Conservation (phyloP, 176 grass and related monocot species). For the Miscanthus lutarioriparius region DNA sequence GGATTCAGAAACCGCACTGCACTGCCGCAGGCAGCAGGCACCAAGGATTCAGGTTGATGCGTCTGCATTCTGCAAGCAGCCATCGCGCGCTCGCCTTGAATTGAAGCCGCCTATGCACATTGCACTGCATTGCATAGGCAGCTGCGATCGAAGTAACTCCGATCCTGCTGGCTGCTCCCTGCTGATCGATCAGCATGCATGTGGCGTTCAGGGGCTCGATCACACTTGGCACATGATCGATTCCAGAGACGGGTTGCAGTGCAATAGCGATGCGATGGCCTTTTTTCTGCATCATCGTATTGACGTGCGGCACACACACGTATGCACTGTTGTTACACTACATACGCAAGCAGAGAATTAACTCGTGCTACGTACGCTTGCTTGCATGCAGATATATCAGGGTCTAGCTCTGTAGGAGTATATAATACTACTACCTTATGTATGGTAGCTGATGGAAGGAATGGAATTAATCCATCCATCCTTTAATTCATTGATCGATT, state of each 20-base stretch:
- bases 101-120: too few species aligned
- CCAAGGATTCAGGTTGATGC: neutral
- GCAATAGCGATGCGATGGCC: neutral
- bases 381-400: neutral
- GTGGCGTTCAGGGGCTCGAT: neutral
- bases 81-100: neutral
- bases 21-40: neutral
- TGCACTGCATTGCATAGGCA: neutral
- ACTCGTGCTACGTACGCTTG: neutral
- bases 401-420: neutral
- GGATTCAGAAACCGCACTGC: conserved; percentile 11
- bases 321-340: neutral
- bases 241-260: neutral
- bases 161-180: neutral
- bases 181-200: neutral
- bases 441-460: neutral
- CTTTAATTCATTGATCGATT: conserved; percentile 22
- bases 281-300: conserved; percentile 15
- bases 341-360: neutral
- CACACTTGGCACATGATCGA: conserved; percentile 38
- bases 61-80: too few species aligned
- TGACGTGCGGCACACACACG: conserved; percentile 12
- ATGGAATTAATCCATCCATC: neutral
- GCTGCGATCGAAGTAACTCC: conserved; percentile 34
- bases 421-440: neutral